Base-by-base conservation (phyloP, 2,329 filamentous ascomycete species). In the Epichloe amarillans region DNA sequence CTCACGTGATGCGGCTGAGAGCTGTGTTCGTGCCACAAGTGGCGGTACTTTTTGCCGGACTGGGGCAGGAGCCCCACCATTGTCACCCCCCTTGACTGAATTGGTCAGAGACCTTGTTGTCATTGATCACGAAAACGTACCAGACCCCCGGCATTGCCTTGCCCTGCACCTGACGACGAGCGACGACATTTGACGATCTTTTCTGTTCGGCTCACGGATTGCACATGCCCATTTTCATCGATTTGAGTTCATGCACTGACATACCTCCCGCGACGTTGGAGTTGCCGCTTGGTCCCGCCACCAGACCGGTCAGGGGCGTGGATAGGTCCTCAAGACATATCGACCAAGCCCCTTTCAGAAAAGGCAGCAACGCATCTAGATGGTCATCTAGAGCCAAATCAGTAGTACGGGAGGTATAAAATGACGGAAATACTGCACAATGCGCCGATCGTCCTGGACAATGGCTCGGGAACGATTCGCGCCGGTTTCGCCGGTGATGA, bases 401-500 rank as follows among this genome's bases (percentile, higher is more conserved):
- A 43, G 33, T 35, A 23, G 39, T 4, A 30, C 21, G 47, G 37
- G 42, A 47, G 49, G 43, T 23, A 39, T 23, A 46, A 53, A 49
- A 80, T 81, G 77, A 69, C 76, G 55, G 77, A 81, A 57, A 73
- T 73, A 52, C 82, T 97, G 51, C 93, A 96, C 76, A 98, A 98
- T 76, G 90, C 89, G 59, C 90, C 93, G 53, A 95, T 98, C 69
- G 93, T 98, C 65, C 86, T 98, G 63, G 93, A 98, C 79, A 98
- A 98, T 72, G 93, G 93, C 63, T 96, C 90, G 58, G 93, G 93
- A 57, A 98, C 93, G 4, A 97, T 98, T 66, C 82, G 94, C 66
- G 93, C 93, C 50, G 93, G 93, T 21, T 98, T 97, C 66, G 93
- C 93, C 37, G 93, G 93, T 59, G 90, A 96, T 62, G 93, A 98